Evolutionary conservation across 805 yeast genomes (phyloP), one percentile per base, ranked within the genome.

Genomic region (Cyberlindnera nakhonratchasimensis): DNA sequence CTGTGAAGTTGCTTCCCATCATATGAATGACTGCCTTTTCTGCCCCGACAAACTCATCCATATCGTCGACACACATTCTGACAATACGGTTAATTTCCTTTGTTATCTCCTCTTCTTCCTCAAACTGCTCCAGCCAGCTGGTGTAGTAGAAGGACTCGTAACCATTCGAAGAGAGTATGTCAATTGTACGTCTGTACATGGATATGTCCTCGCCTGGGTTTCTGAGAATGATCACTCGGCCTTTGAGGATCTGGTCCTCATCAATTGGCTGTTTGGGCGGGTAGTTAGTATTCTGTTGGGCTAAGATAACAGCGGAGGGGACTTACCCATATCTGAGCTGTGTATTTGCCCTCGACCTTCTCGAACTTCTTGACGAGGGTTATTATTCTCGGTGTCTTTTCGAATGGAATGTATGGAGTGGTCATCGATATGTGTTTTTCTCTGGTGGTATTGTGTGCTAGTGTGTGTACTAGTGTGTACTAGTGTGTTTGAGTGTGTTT

Each of bases 301-400:
- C 5, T 9, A 23, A 9, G 9, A 34, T 4, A 4, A 5, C 4
- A 29, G n/a, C 6, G 18, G 20, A 10, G 7, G 7, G 16, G 46
- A 40, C 49, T 53, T 58, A 50, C 64, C 59, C 44, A 54, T 50
- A 44, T 43, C 47, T 37, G 54, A 38, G 45, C 61, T 40, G 34
- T 58, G 56, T 46, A 57, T 54, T 45, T 55, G 56, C 14, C 57
- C 55, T 28, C 59, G 18, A 16, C n/a, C 45, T 42, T 58, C 55
- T 28, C 59, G 18, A 16, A n/a, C 45, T 42, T 58, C 41, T 37
- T 42, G 11, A 41, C 36, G 34, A 45, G 39, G 4, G 53, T 22
- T 7, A 46, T 32, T 12, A 39, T 29, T 11, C 52, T 28, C 18
- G 50, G 48, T 13, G 39, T 32, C 46, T 43, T 43, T 31, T 47